These are phyloP conservation scores for Dictyophora rubrovolvata DNA, from an alignment of 768 basidiomycete genomes.

Conservation along the genomic window DNA sequence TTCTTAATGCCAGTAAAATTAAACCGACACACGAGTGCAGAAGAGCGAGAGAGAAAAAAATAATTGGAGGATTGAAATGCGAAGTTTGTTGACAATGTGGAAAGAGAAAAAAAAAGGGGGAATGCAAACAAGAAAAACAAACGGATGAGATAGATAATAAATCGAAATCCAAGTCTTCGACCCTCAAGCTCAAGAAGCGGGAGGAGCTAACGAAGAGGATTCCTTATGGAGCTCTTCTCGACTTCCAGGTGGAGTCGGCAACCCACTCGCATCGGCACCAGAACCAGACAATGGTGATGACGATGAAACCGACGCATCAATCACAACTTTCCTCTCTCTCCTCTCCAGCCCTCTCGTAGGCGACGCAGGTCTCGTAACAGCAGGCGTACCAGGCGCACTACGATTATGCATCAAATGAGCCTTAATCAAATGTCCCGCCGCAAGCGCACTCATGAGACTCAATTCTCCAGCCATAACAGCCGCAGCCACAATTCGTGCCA, in stretches of 20 bases:
- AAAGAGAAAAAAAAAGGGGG: too few species aligned
- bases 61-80: too few species aligned
- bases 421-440: slow-evolving; percentile 88
- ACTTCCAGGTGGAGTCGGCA: not conserved
- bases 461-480: slow-evolving; percentile 98
- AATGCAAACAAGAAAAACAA: too few species aligned
- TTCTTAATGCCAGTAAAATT: too few species aligned
- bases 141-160: too few species aligned
- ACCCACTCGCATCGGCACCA: not conserved
- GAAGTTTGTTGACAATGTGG: too few species aligned
- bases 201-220: not conserved
- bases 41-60: too few species aligned
- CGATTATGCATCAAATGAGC: slow-evolving; percentile 93
- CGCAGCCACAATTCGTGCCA: slow-evolving; percentile 84
- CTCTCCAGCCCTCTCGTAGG: slow-evolving; percentile 14
- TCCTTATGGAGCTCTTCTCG: not conserved
- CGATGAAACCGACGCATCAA: not conserved
- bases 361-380: slow-evolving; percentile 24
- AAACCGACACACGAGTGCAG: too few species aligned
- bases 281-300: too few species aligned
- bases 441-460: slow-evolving; percentile 82
- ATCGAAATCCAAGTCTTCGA: too few species aligned
- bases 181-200: not conserved
- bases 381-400: slow-evolving; percentile 71
- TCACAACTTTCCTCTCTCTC: not conserved